Percentiles rank a stretch among this genome's conserved stretches.
phyloP scores from a whole-genome alignment of 352 stramenopile species.

The Phytophthora quininea region DNA sequence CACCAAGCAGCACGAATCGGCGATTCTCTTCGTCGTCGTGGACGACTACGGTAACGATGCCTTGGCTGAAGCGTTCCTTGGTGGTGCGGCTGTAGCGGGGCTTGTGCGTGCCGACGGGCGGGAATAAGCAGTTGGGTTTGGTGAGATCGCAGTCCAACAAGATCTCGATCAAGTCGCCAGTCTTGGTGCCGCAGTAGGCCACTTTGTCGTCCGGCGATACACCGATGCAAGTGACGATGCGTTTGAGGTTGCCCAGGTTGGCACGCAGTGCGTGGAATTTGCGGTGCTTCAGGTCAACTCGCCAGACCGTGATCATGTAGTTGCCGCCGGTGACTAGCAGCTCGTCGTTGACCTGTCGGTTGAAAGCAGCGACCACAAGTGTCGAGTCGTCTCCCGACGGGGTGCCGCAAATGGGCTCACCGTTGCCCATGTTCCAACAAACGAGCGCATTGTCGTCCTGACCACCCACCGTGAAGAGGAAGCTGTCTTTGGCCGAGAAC shows the following conservation, averaged over 20 bases:
- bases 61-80: constrained; percentile 93
- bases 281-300: constrained; percentile 85
- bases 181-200: constrained; percentile 95
- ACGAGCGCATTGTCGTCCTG: constrained; percentile 98
- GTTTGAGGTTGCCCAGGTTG: constrained; percentile 93
- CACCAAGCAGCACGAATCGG: constrained; percentile 89
- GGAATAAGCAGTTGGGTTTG: constrained; percentile 84
- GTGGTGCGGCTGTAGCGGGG: constrained; percentile 90
- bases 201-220: constrained; percentile 93
- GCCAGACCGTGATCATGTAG: constrained; percentile 92
- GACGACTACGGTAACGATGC: constrained; percentile 85
- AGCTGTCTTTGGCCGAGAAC: constrained; percentile 90
- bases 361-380: constrained; percentile 88
- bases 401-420: constrained; percentile 92
- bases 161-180: constrained; percentile 96
- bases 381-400: constrained; percentile 93
- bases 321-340: constrained; percentile 95
- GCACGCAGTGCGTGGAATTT: constrained; percentile 95
- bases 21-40: constrained; percentile 91
- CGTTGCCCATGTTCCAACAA: constrained; percentile 93
- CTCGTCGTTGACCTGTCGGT: constrained; percentile 87
- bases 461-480: constrained; percentile 93
- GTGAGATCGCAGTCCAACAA: constrained; percentile 94
- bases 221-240: constrained; percentile 93
- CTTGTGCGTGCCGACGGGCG: constrained; percentile 78